Evolutionary conservation across 1,284 basidiomycete genomes (phyloP), one percentile per base, ranked within the genome.

Genomic region (Hemileia vastatrix): DNA sequence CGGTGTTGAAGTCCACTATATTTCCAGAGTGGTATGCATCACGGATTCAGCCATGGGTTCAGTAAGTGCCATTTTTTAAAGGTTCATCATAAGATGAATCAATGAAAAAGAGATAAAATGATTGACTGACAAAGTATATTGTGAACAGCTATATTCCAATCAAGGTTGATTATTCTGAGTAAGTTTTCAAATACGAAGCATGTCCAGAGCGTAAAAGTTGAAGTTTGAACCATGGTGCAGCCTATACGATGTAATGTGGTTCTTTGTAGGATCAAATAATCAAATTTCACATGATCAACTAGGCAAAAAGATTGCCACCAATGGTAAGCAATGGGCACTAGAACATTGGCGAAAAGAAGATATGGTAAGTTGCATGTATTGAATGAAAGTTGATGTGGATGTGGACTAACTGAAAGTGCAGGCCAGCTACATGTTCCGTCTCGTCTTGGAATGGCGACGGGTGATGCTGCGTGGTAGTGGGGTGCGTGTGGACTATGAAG

Each of bases 1-100:
- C 63, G 49, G 68, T 72, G 2, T 60, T 72, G 49, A 72, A 72
- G 61, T 67, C 68, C 21, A 70, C 69, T 31, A 66, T 72, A 33
- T 72, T 72, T 66, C 68, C 70, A 23, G 70, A 72, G 55, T 72
- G 70, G 70, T 72, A 70, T 54, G 60, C 61, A 47, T 66, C 69
- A 43, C 64, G 70, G 4, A 65, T 71, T 18, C 70, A 72, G 55
- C 70, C 70, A 6, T 72, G 70, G 70, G 65, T 71, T 6, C 70
- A 72, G 68, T 71, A 36, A 45, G 68, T 65, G n/a, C n/a, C n/a
- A n/a, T n/a, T n/a, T n/a, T n/a, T n/a, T n/a, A n/a, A n/a, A n/a
- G n/a, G n/a, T n/a, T n/a, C n/a, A n/a, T n/a, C n/a, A n/a, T n/a
- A n/a, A n/a, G n/a, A n/a, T n/a, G n/a, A n/a, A n/a, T n/a, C n/a